These are phyloP conservation scores for Trametes cubensis DNA, from an alignment of 768 basidiomycete species.

Conservation along the genomic window DNA sequence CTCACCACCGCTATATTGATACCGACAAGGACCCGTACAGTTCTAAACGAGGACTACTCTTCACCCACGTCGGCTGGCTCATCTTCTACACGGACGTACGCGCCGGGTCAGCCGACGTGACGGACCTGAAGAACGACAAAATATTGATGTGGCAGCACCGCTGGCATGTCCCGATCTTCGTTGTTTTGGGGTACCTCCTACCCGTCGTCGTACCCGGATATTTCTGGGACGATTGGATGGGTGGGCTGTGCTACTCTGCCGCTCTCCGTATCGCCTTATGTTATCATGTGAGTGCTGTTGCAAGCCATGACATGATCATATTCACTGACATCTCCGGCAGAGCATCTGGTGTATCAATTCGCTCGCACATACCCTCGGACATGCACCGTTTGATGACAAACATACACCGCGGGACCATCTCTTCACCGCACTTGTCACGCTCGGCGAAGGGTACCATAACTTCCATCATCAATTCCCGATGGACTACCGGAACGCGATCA, in stretches of 20 bases:
- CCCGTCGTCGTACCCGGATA: constrained; percentile 80
- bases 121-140: constrained; percentile 78
- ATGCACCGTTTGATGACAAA: constrained; percentile 92
- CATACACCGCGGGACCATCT: constrained; percentile 90
- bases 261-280: constrained; percentile 80
- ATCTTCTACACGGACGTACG: constrained; percentile 85
- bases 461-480: constrained; percentile 98
- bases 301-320: not conserved
- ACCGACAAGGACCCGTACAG: constrained; percentile 97
- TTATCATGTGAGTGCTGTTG: constrained; percentile 62
- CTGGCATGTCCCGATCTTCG: constrained; percentile 70
- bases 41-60: constrained; percentile 81
- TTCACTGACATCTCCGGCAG: constrained; percentile 39
- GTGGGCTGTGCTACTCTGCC: constrained; percentile 86
- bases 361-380: constrained; percentile 94
- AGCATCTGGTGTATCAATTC: constrained; percentile 98
- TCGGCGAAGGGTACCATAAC: constrained; percentile 98
- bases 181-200: constrained; percentile 69
- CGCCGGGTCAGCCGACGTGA: constrained; percentile 89
- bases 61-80: constrained; percentile 94
- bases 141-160: constrained; percentile 88
- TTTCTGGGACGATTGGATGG: constrained; percentile 82
- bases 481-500: constrained; percentile 97
- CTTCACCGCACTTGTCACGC: constrained; percentile 85
- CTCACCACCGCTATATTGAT: constrained; percentile 96